phyloP scores from a whole-genome alignment of 208 protist genomes.

The Leishmania gerbilli region DNA sequence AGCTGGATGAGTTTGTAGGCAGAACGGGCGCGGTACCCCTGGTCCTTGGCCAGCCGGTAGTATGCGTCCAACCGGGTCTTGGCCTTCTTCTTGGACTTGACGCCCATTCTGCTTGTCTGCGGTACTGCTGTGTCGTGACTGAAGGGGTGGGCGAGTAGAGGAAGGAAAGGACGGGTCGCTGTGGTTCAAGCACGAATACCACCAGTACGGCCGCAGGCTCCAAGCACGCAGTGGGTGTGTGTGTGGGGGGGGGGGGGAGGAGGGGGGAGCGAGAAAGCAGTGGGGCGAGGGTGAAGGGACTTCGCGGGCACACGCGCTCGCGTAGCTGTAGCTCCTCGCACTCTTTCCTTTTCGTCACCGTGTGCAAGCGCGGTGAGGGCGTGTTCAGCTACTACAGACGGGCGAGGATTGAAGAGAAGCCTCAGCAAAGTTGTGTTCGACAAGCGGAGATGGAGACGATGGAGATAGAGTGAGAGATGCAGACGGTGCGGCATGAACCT shows the following conservation, averaged over 20 bases:
- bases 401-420: background rate
- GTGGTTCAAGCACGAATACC: background rate
- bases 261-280: background rate
- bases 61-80: slow-evolving; percentile 95
- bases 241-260: background rate
- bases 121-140: background rate
- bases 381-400: background rate
- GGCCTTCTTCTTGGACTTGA: slow-evolving; percentile 93
- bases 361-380: background rate
- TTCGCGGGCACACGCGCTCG: background rate
- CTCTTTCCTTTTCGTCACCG: background rate
- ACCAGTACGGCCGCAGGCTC: background rate
- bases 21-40: slow-evolving; percentile 98
- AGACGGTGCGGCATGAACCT: background rate
- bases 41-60: slow-evolving; percentile 99
- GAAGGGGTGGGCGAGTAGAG: background rate
- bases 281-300: background rate
- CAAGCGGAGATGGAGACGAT: background rate
- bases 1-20: slow-evolving; percentile 99
- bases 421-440: background rate
- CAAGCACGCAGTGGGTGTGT: background rate
- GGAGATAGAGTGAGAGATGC: background rate
- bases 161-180: background rate
- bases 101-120: slow-evolving; percentile 50
- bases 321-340: background rate